Base-by-base conservation (phyloP, 495 filamentous ascomycete species). In the Astrothelium macrocarpum region DNA sequence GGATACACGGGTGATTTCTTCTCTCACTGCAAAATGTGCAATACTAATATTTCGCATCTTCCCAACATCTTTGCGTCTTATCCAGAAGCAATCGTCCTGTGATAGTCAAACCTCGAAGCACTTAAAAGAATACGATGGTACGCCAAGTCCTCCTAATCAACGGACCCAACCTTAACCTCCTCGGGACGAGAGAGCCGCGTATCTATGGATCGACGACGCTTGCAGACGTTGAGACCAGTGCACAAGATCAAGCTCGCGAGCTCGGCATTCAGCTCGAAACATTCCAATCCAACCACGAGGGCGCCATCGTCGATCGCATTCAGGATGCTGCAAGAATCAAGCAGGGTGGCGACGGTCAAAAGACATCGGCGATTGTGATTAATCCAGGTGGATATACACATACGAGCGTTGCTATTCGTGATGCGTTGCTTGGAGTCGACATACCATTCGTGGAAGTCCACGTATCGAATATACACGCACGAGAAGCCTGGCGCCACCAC, bases 101-200 rank as follows among this genome's bases (percentile, higher is more conserved):
- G 14, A 39, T 14, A 5, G 34, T 14, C 5, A 39, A 39, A 14
- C 34, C 14, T 39, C 5, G 14, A 14, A 5, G 34, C 34, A 5
- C 34, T 5, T 39, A 5, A 39, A 5, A 39, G 5, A 56, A 12
- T 29, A 71, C 64, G 29, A 76, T 75, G 72, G 67, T 77, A 0
- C 80, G 80, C 71, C 81, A 78, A 58, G 83, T 90, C 74, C 86
- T 90, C 76, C 82, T 89, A 62, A 82, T 90, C 78, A 89, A 89
- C 74, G 87, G 87, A 34, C 86, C 86, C n/a, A 90, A 90, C 75
- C 84, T 90, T 71, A 90, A 89, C 78, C 86, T 90, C 67, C 81
- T 90, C 60, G 87, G 86, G 34, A 86, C 83, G 58, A 80, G 87
- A 25, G 87, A 90, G 71, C 87, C 86, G 14, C 76, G 84, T 65